Evolutionary conservation across 108 stramenopile species (phyloP), one percentile per base, ranked within the genome.

Genomic region (Pinguiococcus pyrenoidosus): DNA sequence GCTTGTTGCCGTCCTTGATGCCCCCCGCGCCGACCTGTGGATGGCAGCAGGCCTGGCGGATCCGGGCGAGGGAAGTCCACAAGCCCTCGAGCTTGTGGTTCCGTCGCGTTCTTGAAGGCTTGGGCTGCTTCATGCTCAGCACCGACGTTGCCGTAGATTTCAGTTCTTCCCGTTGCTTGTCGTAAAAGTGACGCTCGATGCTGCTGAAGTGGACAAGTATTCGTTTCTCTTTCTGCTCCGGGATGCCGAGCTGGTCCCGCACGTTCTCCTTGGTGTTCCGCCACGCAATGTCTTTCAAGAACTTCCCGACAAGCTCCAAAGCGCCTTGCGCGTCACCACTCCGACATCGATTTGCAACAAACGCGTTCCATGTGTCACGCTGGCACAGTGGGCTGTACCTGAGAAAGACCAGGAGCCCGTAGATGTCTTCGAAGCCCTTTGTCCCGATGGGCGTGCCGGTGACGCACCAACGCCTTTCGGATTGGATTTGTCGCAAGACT

Each of bases 11-110:
- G 13, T 7, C 18, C 49, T 35, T 22, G 10, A 81, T 51, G 13
- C 80, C 80, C 47, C 60, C 56, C 7, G 72, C 45, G 28, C 80
- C 77, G 16, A 81, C 80, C 58, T 81, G 80, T 26, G 77, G 80
- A 69, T 81, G 80, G 46, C 74, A 75, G 36, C 80, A 81, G 2
- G 80, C 80, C 21, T 38, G 50, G 12, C 50, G 37, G 12, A 51
- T 18, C 2, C 36, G 21, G n/a, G 35, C 2, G 9, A 51, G 24
- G 29, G n/a, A n/a, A n/a, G n/a, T n/a, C n/a, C n/a, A n/a, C n/a
- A n/a, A n/a, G n/a, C n/a, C n/a, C n/a, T n/a, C n/a, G n/a, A n/a
- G n/a, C n/a, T n/a, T n/a, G n/a, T n/a, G 41, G n/a, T 10, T 30
- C 33, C 32, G 56, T 56, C 46, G 52, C 36, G 61, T 47, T 43